phyloP scores from a whole-genome alignment of 192 early-diverging fungal genomes.

The Bifiguratus adelaidae region DNA sequence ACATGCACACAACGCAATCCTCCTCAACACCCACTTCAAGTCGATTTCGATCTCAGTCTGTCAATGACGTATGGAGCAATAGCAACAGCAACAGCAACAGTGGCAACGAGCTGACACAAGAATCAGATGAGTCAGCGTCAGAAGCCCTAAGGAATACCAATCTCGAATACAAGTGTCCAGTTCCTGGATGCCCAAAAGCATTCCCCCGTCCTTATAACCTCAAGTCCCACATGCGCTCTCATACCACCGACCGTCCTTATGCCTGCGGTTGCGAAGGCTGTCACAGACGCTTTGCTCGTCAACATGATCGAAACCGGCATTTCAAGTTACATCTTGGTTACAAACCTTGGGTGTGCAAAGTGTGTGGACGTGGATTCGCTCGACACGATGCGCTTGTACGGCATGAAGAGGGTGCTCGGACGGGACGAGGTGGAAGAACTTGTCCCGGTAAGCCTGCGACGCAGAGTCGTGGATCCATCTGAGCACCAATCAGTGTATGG shows the following conservation, averaged over 20 bases:
- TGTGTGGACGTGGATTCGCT: conserved; percentile 63
- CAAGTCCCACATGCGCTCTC: conserved; percentile 62
- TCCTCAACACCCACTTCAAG: background rate
- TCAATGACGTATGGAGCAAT: background rate
- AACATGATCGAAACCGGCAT: conserved; percentile 85
- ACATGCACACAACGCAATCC: background rate
- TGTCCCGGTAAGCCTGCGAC: no score
- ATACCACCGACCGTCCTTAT: conserved; percentile 66
- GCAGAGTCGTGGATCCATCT: no score
- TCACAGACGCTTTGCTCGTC: conserved; percentile 69
- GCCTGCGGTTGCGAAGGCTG: conserved; percentile 59
- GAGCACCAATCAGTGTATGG: no score
- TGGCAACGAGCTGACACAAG: no score
- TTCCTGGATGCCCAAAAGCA: conserved; percentile 48
- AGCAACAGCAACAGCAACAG: background rate
- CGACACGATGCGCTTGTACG: conserved; percentile 69
- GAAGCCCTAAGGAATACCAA: background rate
- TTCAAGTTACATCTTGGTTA: conserved; percentile 62
- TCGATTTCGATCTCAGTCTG: background rate
- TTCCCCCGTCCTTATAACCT: conserved; percentile 72
- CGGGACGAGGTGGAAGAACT: no score
- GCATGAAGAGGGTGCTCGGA: no score
- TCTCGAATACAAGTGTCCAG: background rate
- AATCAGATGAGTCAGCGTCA: no score
- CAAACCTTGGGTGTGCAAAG: conserved; percentile 57